Percentiles rank a stretch among this genome's conserved stretches.
Evolutionary conservation across 2,329 filamentous ascomycete genomes (phyloP).

Genomic region (Thielaviopsis cerberus): DNA sequence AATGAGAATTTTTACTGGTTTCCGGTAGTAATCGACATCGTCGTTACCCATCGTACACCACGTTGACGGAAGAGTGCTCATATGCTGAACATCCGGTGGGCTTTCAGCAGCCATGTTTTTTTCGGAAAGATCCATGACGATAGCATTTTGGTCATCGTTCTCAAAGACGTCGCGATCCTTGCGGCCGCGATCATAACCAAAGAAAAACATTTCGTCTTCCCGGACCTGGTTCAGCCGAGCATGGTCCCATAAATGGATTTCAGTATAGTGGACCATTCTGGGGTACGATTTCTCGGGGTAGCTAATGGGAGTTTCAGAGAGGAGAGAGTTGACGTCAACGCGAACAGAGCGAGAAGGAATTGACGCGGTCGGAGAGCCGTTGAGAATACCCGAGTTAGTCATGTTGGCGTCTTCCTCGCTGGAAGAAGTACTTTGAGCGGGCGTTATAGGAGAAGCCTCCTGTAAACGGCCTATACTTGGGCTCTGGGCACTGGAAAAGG

Average conservation of each 20-base stretch:
- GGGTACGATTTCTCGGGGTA: slow-evolving; percentile 5
- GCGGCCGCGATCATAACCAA: slow-evolving; percentile 54
- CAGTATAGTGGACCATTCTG: slow-evolving; percentile 2
- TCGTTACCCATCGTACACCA: slow-evolving; percentile 8
- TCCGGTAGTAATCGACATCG: slow-evolving; percentile 43
- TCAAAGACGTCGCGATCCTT: slow-evolving; percentile 50
- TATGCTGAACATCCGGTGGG: slow-evolving; percentile 8
- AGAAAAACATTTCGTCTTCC: slow-evolving; percentile 29
- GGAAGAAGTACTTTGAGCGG: slow-evolving; percentile 22
- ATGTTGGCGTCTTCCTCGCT: slow-evolving; percentile 20
- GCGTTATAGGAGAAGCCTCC: slow-evolving; percentile 22
- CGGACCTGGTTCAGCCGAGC: not conserved
- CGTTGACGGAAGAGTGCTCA: slow-evolving; percentile 4
- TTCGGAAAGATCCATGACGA: slow-evolving; percentile 25
- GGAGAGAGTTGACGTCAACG: slow-evolving; percentile 46
- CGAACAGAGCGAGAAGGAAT: slow-evolving; percentile 18
- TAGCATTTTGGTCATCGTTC: slow-evolving; percentile 53
- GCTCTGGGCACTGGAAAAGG: slow-evolving; percentile 4
- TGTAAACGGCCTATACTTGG: not conserved
- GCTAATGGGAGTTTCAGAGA: slow-evolving; percentile 29
- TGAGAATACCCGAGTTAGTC: slow-evolving; percentile 12
- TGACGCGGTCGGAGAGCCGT: slow-evolving; percentile 11
- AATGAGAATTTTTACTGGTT: slow-evolving; percentile 44
- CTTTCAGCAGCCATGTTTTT: slow-evolving; percentile 8
- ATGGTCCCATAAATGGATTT: slow-evolving; percentile 5